phyloP scores from a whole-genome alignment of 1,284 basidiomycete genomes.

The Sanghuangporus sanghuang region DNA sequence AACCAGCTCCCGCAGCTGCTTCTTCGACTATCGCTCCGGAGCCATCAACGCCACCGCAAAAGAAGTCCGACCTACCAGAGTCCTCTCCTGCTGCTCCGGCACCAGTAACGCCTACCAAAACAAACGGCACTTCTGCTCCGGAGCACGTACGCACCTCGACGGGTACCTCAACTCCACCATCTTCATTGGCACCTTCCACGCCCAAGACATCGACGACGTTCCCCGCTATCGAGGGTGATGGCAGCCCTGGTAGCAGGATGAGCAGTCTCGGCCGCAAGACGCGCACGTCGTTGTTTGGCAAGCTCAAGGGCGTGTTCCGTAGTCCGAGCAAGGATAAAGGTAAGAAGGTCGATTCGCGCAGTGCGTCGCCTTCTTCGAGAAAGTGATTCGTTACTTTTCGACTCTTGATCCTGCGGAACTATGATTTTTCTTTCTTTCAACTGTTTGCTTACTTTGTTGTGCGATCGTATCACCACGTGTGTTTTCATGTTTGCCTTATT shows the following conservation, averaged over 20 bases:
- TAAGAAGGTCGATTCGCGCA: constrained; percentile 2
- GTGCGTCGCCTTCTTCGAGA: not conserved
- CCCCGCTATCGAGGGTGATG: constrained; percentile 1
- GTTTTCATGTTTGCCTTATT: not conserved
- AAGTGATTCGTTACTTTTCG: not conserved
- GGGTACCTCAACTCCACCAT: constrained; percentile 3
- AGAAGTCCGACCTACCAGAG: not conserved
- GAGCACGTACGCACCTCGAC: not conserved
- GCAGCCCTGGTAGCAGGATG: constrained; percentile 11
- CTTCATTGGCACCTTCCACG: constrained; percentile 16
- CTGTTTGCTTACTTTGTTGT: not conserved
- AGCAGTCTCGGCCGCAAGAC: constrained; percentile 22
- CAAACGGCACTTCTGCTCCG: not conserved
- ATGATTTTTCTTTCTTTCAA: not conserved
- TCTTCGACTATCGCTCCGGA: constrained; percentile 2
- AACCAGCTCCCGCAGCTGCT: not conserved
- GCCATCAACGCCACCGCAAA: constrained; percentile 13
- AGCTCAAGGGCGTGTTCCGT: constrained; percentile 24
- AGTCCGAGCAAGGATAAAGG: constrained; percentile 13
- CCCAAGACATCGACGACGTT: constrained; percentile 12
- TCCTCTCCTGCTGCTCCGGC: not conserved
- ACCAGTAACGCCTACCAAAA: constrained; percentile 12
- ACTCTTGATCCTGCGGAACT: not conserved
- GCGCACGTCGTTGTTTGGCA: constrained; percentile 25
- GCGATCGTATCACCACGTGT: not conserved